A percentile compares a stretch with the other conserved stretches of the same genome.
Evolutionary conservation across 2,329 filamentous ascomycete species (phyloP).

Genomic region (Colletotrichum higginsianum): DNA sequence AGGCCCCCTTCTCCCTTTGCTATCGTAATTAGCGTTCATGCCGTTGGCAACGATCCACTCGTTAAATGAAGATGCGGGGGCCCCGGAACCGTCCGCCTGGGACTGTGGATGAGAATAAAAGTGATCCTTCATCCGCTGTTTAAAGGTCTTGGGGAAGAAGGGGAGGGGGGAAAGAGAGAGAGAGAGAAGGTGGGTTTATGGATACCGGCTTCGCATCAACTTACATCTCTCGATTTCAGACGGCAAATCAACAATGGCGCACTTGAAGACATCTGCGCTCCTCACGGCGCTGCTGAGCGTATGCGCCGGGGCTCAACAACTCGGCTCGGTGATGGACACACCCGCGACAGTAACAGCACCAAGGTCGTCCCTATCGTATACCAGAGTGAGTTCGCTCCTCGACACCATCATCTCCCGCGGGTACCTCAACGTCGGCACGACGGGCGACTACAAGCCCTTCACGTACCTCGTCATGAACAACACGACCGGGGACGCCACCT

Average conservation of each 20-base stretch:
- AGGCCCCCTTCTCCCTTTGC: neutral
- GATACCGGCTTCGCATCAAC: neutral
- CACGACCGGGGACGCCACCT: slow-evolving; percentile 13
- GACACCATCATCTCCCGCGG: slow-evolving; percentile 36
- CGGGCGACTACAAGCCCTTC: slow-evolving; percentile 41
- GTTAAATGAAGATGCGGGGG: slow-evolving; percentile 32
- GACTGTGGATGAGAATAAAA: neutral
- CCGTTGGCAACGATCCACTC: slow-evolving; percentile 26
- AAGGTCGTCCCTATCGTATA: slow-evolving; percentile 12
- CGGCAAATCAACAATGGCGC: neutral
- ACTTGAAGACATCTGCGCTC: slow-evolving; percentile 1
- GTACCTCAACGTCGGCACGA: slow-evolving; percentile 39
- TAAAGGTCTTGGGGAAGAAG: neutral
- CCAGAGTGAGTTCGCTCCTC: slow-evolving; percentile 37
- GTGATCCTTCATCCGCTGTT: neutral
- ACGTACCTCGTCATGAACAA: slow-evolving; percentile 37
- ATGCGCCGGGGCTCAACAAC: slow-evolving; percentile 13
- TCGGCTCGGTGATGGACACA: neutral
- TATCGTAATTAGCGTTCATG: slow-evolving; percentile 19
- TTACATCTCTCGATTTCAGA: neutral
- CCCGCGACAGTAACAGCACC: no score
- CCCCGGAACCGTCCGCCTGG: slow-evolving; percentile 33
- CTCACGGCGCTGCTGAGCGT: neutral
- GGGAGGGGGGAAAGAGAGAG: no score
- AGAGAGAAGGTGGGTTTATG: no score